Evolutionary conservation across 2,329 filamentous ascomycete genomes (phyloP).

Genomic region (Hypoxylon sp.): DNA sequence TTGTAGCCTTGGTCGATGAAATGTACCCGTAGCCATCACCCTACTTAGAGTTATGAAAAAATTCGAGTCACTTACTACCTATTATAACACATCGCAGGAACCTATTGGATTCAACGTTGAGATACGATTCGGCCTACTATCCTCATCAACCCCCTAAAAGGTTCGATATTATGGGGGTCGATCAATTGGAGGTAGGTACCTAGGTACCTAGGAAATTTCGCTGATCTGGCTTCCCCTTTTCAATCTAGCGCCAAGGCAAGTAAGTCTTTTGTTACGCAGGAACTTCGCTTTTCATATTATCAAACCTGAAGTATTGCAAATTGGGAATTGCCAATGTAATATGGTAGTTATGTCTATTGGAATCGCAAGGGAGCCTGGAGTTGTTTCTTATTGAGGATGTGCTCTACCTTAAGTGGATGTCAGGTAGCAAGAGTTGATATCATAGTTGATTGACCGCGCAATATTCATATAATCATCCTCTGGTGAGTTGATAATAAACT

Average conservation of each 20-base stretch:
- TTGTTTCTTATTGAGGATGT: not conserved
- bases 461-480: not conserved
- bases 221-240: not conserved
- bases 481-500: slow-evolving; percentile 9
- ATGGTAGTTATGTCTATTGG: not conserved
- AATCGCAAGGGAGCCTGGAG: not conserved
- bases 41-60: not conserved
- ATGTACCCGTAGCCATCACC: not conserved
- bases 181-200: too few relatives aligned
- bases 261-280: not conserved
- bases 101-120: not conserved
- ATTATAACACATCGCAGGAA: not conserved
- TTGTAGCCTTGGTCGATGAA: too few relatives aligned
- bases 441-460: not conserved
- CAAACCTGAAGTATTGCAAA: not conserved
- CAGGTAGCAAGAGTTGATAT: not conserved
- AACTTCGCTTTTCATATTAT: not conserved
- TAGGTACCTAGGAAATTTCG: too few relatives aligned
- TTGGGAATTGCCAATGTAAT: not conserved
- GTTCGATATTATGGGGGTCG: not conserved
- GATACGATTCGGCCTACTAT: not conserved
- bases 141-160: not conserved
- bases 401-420: not conserved
- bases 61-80: not conserved
- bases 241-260: too few relatives aligned